phyloP scores from a whole-genome alignment of 441 rosid species.

The Brassica balearica region DNA sequence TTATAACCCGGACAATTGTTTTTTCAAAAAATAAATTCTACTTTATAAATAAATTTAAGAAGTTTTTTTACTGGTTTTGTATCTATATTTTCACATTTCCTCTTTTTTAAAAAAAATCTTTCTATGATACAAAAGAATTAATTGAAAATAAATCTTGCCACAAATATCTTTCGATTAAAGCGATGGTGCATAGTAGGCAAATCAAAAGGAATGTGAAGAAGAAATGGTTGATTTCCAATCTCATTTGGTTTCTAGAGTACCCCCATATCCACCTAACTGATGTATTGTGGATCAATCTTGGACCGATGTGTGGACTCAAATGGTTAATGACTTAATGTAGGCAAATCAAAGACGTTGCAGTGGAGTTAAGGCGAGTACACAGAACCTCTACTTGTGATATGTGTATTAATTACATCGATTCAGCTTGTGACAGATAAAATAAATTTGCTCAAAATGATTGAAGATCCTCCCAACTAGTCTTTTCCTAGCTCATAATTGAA shows the following conservation, averaged over 20 bases:
- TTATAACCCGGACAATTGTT: neutral
- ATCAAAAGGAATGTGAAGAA: neutral
- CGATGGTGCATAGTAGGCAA: neutral
- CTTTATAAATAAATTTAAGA: no score
- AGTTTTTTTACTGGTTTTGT: neutral
- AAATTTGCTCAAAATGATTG: neutral
- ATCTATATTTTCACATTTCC: neutral
- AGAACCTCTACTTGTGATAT: neutral
- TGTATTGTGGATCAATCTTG: neutral
- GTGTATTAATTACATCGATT: neutral
- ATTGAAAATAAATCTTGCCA: neutral
- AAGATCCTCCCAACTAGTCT: neutral
- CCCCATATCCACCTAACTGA: neutral
- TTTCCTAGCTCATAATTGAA: neutral
- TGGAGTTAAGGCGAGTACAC: neutral
- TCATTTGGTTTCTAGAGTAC: neutral
- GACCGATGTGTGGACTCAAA: neutral
- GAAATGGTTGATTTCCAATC: neutral
- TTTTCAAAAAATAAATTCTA: neutral
- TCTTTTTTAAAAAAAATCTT: neutral
- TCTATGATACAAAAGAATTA: neutral
- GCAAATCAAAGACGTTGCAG: neutral
- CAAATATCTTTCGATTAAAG: neutral
- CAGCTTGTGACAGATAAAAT: neutral
- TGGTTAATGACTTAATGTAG: neutral